A percentile compares a stretch with the other conserved stretches of the same genome.
phyloP scores from a whole-genome alignment of 257 asterid genomes.

The Linaria vulgaris region DNA sequence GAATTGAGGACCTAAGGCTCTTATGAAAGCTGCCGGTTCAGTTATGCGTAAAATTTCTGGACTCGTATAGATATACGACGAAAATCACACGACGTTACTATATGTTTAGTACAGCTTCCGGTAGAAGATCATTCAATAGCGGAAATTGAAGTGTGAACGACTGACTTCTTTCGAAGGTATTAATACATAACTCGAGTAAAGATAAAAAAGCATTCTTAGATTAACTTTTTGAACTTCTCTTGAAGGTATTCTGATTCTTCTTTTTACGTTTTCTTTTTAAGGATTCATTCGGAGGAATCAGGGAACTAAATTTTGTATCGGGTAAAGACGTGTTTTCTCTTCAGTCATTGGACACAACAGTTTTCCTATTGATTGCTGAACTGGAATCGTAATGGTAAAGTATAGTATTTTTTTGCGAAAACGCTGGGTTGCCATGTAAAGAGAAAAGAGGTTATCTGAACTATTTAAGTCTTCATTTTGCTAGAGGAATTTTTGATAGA shows the following conservation, averaged over 20 bases:
- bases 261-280: background rate
- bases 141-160: conserved; percentile 13
- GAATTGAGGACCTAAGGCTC: conserved; percentile 21
- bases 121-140: conserved; percentile 2
- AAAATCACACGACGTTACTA: conserved; percentile 2
- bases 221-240: background rate
- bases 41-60: conserved; percentile 1
- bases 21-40: conserved; percentile 22
- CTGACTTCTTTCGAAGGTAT: conserved; percentile 28
- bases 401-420: no score
- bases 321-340: no score
- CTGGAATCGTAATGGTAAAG: no score
- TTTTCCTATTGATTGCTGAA: no score
- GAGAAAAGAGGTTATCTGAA: no score
- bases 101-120: background rate
- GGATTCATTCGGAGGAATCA: background rate
- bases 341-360: no score
- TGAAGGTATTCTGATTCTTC: no score
- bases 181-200: conserved; percentile 14
- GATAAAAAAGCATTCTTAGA: background rate
- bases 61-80: conserved; percentile 18
- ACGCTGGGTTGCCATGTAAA: no score
- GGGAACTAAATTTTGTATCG: background rate
- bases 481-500: no score
- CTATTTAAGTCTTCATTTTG: no score